These are phyloP conservation scores for Antarctomyces pellizariae DNA, from an alignment of 495 filamentous ascomycete genomes.

Conservation along the genomic window DNA sequence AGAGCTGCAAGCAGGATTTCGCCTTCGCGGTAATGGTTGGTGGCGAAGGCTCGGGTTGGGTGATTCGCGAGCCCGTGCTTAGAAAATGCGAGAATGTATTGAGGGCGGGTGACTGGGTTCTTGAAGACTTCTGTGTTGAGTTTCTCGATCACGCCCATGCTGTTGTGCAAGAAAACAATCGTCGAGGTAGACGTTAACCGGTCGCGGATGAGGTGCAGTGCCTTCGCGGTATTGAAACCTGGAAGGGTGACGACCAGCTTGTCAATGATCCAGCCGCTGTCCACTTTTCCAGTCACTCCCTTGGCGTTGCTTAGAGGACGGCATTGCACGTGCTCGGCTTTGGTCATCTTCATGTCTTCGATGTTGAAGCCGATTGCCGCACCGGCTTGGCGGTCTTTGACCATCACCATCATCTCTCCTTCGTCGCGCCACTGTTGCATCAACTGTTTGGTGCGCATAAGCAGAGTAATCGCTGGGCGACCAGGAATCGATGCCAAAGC, in stretches of 20 bases:
- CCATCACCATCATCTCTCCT: slow-evolving; percentile 8
- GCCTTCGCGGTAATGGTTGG: slow-evolving; percentile 32
- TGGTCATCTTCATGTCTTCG: slow-evolving; percentile 14
- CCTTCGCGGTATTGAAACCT: slow-evolving; percentile 26
- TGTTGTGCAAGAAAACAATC: slow-evolving; percentile 60
- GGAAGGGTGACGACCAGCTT: slow-evolving; percentile 57
- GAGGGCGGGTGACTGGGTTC: slow-evolving; percentile 35
- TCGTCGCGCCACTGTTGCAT: slow-evolving; percentile 12
- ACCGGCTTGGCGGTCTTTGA: slow-evolving; percentile 8
- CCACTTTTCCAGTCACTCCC: slow-evolving; percentile 10
- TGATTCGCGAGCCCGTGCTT: slow-evolving; percentile 31
- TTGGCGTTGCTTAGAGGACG: slow-evolving; percentile 1
- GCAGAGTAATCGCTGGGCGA: slow-evolving; percentile 14
- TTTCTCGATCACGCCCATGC: slow-evolving; percentile 57
- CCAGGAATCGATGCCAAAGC: slow-evolving; percentile 17
- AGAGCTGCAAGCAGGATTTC: slow-evolving; percentile 2
- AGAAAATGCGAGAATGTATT: slow-evolving; percentile 52
- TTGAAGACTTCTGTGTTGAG: slow-evolving; percentile 46
- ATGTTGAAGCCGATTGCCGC: slow-evolving; percentile 17
- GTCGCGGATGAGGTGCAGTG: slow-evolving; percentile 32
- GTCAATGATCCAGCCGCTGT: slow-evolving; percentile 23
- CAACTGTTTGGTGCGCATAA: slow-evolving; percentile 11
- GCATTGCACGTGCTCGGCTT: slow-evolving; percentile 5
- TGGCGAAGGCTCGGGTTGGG: slow-evolving; percentile 25
- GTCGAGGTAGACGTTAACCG: slow-evolving; percentile 51